These are phyloP conservation scores for Linum usitatissimum DNA, from an alignment of 345 rosid genomes.

Conservation along the genomic window DNA sequence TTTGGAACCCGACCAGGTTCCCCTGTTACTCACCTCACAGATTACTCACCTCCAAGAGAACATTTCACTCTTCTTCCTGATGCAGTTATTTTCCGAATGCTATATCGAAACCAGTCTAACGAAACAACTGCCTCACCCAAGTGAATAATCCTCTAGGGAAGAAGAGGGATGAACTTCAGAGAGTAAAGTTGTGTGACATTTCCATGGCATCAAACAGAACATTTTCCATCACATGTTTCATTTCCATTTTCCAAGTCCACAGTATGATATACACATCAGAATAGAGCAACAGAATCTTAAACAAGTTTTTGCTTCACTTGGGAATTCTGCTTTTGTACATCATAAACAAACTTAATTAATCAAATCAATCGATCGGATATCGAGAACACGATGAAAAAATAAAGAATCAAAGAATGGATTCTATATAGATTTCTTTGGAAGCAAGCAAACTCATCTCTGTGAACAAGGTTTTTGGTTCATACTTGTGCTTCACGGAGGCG, in stretches of 20 bases:
- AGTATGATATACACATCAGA: background rate
- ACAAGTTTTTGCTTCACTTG: background rate
- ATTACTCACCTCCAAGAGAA: too few relatives aligned
- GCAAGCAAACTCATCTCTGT: background rate
- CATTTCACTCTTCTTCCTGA: too few relatives aligned
- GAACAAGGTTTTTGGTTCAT: background rate
- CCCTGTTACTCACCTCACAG: too few relatives aligned
- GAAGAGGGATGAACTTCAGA: too few relatives aligned
- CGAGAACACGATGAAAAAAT: background rate
- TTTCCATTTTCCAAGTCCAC: background rate
- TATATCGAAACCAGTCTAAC: too few relatives aligned
- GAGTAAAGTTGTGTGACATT: too few relatives aligned
- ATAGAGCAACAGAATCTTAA: background rate
- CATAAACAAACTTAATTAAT: background rate
- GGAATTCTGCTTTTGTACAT: background rate
- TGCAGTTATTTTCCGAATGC: too few relatives aligned
- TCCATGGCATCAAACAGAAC: too few relatives aligned
- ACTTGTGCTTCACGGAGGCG: background rate
- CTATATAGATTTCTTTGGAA: background rate
- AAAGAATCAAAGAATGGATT: background rate
- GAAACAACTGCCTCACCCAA: too few relatives aligned
- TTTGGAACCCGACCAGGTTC: too few relatives aligned
- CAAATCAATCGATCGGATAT: background rate
- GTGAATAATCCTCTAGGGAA: too few relatives aligned
- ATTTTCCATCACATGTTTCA: too few relatives aligned